These are phyloP conservation scores for Ceratobasidium sp. DNA, from an alignment of 1,284 basidiomycete species.

Conservation along the genomic window DNA sequence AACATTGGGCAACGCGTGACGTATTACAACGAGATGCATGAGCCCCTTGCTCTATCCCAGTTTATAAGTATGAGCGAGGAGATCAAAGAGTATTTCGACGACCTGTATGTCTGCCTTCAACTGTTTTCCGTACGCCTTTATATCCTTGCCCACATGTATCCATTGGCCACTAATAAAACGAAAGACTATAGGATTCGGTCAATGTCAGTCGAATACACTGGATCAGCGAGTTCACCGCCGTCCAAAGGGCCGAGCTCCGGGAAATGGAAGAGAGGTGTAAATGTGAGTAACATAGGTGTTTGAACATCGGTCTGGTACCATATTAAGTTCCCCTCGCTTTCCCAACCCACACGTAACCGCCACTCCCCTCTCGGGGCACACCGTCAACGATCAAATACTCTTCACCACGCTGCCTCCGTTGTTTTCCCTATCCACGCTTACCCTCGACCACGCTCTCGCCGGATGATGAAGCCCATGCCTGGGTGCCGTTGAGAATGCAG, in stretches of 20 bases:
- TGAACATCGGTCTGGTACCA: not conserved
- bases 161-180: not conserved
- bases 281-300: not conserved
- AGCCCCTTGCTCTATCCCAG: not conserved
- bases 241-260: not conserved
- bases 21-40: slow-evolving; percentile 8
- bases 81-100: not conserved
- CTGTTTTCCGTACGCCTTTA: not conserved
- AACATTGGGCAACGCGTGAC: not conserved
- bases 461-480: not conserved
- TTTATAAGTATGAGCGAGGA: slow-evolving; percentile 12
- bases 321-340: not conserved
- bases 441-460: too few species aligned
- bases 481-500: not conserved
- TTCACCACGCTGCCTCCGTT: not conserved
- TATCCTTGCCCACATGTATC: not conserved
- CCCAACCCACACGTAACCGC: too few species aligned
- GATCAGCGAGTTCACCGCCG: slow-evolving; percentile 7
- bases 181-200: not conserved
- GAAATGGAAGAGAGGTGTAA: not conserved
- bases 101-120: slow-evolving; percentile 1
- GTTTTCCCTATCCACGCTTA: not conserved
- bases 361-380: not conserved
- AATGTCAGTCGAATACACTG: slow-evolving; percentile 12
- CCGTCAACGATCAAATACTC: not conserved